Percentiles rank a stretch among this genome's conserved stretches.
Evolutionary conservation across 768 basidiomycete genomes (phyloP).

Genomic region (Lactifluus hygrophoroides): DNA sequence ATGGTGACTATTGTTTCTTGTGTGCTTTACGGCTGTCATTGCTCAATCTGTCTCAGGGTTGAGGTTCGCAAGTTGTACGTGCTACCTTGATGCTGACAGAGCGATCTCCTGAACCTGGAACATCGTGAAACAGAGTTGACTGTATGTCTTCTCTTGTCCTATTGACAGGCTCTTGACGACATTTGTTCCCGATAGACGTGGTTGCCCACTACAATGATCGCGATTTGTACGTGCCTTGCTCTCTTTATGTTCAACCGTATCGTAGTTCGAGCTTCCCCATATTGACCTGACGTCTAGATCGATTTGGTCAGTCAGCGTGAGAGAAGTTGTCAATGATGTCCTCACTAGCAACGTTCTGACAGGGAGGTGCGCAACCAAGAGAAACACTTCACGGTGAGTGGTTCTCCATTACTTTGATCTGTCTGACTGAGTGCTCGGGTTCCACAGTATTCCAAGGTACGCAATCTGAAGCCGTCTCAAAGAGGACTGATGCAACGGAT

Average conservation of each 20-base stretch:
- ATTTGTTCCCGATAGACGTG: slow-evolving; percentile 41
- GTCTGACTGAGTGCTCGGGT: not conserved
- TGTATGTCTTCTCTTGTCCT: slow-evolving; percentile 1
- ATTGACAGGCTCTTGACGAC: not conserved
- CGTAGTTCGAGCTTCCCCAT: not conserved
- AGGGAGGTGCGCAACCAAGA: slow-evolving; percentile 89
- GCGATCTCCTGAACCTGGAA: not conserved
- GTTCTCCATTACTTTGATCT: not conserved
- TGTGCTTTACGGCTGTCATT: not conserved
- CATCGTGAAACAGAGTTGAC: slow-evolving; percentile 51
- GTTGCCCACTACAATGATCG: slow-evolving; percentile 62
- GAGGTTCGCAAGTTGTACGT: slow-evolving; percentile 57
- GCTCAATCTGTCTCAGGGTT: slow-evolving; percentile 20
- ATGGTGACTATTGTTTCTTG: slow-evolving; percentile 31
- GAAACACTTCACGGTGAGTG: slow-evolving; percentile 73
- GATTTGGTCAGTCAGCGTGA: slow-evolving; percentile 56
- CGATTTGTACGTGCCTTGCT: slow-evolving; percentile 55
- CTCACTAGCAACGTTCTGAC: slow-evolving; percentile 19
- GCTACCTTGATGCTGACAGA: not conserved
- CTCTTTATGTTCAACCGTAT: not conserved
- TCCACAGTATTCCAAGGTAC: slow-evolving; percentile 68
- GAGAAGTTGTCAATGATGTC: slow-evolving; percentile 17
- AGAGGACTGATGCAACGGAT: not conserved
- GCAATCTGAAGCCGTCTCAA: slow-evolving; percentile 13
- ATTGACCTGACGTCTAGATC: slow-evolving; percentile 41